Evolutionary conservation across 1,284 basidiomycete species (phyloP), one percentile per base, ranked within the genome.

Genomic region (Fomitopsis betulina): DNA sequence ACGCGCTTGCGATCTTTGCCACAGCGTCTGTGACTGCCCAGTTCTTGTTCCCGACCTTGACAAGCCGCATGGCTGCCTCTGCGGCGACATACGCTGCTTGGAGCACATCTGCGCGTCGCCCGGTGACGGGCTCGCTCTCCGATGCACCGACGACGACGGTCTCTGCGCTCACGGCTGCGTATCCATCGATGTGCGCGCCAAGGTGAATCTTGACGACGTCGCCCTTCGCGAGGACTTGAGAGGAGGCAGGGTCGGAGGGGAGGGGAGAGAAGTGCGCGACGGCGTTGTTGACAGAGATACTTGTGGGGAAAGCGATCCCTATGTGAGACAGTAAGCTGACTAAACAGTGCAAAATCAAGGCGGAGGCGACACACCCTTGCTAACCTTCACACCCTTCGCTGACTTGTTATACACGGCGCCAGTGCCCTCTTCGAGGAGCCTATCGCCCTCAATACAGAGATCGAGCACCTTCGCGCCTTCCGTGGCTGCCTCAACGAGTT

Each of bases 151-250:
- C 85, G 61, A 94, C 83, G 67, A 97, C 75, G 43, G 95, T 98
- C 78, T 99, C 96, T 58, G 93, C 96, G 68, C 85, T 85, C 72
- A 96, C 85, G 57, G 92, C 83, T 23, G 94, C 91, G 71, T 89
- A 94, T 60, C 93, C 96, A 74, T 99, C 96, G 74, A 99, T 96
- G 73, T 98, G 96, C 37, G 96, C 93, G 59, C 96, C 96, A 62
- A 98, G 79, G 75, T 96, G 93, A 63, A 99, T 79, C 79, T 98
- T 98, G 68, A 98, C 96, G 57, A 98, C 88, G 72, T 99, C 96
- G 64, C 88, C 87, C 66, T 94, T 91, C 58, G 87, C 88, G 65
- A 99, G 83, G 33, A 74, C 77, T 66, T 85, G 84, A 5, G 77
- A 75, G 23, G 88, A 84, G 61, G 83, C 80, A 10, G 85, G 75